Evolutionary conservation across 2,329 filamentous ascomycete genomes (phyloP).

Genomic region (Fusarium setosum): DNA sequence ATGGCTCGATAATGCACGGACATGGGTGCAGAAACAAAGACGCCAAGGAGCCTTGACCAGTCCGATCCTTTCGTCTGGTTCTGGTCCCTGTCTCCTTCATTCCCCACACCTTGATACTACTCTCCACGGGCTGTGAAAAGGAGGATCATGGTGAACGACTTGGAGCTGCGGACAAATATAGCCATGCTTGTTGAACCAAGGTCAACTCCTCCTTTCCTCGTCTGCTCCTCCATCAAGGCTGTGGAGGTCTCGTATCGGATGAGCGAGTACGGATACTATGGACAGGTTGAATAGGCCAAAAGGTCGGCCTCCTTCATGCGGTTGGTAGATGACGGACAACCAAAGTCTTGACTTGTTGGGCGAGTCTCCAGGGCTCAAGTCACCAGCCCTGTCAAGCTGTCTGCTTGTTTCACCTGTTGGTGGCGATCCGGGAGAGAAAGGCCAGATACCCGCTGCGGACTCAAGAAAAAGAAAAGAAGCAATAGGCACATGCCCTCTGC

Average conservation of each 20-base stretch:
- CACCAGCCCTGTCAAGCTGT: background rate
- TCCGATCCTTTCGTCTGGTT: constrained; percentile 1
- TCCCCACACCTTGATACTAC: constrained; percentile 22
- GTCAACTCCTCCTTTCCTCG: background rate
- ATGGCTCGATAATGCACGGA: constrained; percentile 33
- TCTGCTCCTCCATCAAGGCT: background rate
- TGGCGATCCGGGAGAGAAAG: background rate
- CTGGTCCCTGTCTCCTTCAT: background rate
- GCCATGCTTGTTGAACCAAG: too few species aligned
- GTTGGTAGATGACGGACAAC: background rate
- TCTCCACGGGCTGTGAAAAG: constrained; percentile 9
- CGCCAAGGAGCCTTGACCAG: constrained; percentile 8
- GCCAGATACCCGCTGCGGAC: constrained; percentile 7
- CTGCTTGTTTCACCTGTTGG: constrained; percentile 1
- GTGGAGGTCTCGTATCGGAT: background rate
- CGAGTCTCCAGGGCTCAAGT: background rate
- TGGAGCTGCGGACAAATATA: background rate
- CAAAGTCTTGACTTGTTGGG: background rate
- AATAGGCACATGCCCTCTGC: background rate
- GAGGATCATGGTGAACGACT: background rate
- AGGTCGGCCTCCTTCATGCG: too few species aligned
- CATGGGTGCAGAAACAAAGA: constrained; percentile 14
- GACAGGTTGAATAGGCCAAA: background rate
- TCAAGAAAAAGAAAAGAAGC: constrained; percentile 2
- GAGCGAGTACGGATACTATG: background rate